phyloP scores from a whole-genome alignment of 345 rosid species.

The Acer campestre region DNA sequence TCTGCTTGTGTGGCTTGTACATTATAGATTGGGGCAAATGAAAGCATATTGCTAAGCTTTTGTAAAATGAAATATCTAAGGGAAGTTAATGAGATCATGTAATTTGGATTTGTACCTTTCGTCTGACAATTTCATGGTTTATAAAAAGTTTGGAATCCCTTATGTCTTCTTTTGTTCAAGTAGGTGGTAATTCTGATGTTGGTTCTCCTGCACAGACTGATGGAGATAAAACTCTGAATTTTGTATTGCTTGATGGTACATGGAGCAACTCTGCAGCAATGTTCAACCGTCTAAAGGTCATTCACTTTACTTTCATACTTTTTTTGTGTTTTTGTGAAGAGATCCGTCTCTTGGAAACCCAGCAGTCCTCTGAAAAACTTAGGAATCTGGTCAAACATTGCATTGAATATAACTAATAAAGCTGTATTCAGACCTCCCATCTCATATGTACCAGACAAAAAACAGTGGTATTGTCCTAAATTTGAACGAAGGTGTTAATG shows the following conservation, averaged over 20 bases:
- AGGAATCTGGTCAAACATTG: not conserved
- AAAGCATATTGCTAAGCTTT: not conserved
- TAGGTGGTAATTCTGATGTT: slow-evolving; percentile 23
- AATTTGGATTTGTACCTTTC: not conserved
- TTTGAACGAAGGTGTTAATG: not conserved
- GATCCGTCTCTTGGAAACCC: not conserved
- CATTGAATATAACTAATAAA: not conserved
- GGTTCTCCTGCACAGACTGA: slow-evolving; percentile 45
- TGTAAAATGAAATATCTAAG: not conserved
- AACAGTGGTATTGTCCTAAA: not conserved
- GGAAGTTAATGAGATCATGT: not conserved
- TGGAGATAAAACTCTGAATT: slow-evolving; percentile 55
- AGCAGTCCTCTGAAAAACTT: not conserved
- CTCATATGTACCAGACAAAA: not conserved
- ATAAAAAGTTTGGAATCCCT: slow-evolving; percentile 10
- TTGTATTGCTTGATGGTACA: slow-evolving; percentile 89
- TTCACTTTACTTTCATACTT: not conserved
- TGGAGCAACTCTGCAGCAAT: slow-evolving; percentile 98
- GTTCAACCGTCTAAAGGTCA: slow-evolving; percentile 91
- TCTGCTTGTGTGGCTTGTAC: slow-evolving; percentile 2
- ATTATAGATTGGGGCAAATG: not conserved
- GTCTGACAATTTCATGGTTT: not conserved
- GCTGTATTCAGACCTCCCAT: not conserved
- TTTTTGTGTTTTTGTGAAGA: not conserved
- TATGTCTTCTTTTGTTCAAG: slow-evolving; percentile 19